Percentiles rank a stretch among this genome's conserved stretches.
Conservation (phyloP, 257 asterid species). For the Haberlea rhodopensis region DNA sequence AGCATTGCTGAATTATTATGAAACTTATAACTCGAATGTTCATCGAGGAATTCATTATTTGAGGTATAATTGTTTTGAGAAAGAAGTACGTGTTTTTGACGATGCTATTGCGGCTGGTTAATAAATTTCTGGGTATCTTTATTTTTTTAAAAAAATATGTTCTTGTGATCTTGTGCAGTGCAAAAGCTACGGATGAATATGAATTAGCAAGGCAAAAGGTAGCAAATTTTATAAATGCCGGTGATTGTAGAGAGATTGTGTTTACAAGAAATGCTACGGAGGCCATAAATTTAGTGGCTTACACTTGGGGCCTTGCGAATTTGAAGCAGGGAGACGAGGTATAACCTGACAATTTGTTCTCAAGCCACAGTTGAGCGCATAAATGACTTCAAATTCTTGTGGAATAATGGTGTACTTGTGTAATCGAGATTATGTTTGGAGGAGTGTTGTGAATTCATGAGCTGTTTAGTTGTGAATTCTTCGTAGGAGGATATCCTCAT, state of each 20-base stretch:
- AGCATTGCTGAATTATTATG: slow-evolving; percentile 70
- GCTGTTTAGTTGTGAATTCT: too few species aligned
- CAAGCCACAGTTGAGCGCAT: too few species aligned
- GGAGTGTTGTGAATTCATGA: background rate
- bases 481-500: too few species aligned
- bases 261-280: slow-evolving; percentile 95
- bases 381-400: slow-evolving; percentile 25
- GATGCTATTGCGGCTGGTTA: background rate
- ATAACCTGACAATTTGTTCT: too few species aligned
- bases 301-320: slow-evolving; percentile 82
- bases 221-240: slow-evolving; percentile 73
- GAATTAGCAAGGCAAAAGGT: slow-evolving; percentile 87
- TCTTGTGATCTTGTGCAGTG: slow-evolving; percentile 41
- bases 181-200: slow-evolving; percentile 82
- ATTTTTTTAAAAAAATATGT: background rate
- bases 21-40: slow-evolving; percentile 77
- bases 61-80: slow-evolving; percentile 55
- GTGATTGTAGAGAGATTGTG: slow-evolving; percentile 65
- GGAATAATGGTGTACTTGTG: slow-evolving; percentile 12
- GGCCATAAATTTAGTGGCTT: slow-evolving; percentile 92
- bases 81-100: too few species aligned
- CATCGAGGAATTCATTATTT: slow-evolving; percentile 92
- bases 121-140: slow-evolving; percentile 1
- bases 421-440: slow-evolving; percentile 7
- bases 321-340: slow-evolving; percentile 91